Evolutionary conservation across 352 stramenopile genomes (phyloP), one percentile per base, ranked within the genome.

Genomic region (Phytophthora tubulina): DNA sequence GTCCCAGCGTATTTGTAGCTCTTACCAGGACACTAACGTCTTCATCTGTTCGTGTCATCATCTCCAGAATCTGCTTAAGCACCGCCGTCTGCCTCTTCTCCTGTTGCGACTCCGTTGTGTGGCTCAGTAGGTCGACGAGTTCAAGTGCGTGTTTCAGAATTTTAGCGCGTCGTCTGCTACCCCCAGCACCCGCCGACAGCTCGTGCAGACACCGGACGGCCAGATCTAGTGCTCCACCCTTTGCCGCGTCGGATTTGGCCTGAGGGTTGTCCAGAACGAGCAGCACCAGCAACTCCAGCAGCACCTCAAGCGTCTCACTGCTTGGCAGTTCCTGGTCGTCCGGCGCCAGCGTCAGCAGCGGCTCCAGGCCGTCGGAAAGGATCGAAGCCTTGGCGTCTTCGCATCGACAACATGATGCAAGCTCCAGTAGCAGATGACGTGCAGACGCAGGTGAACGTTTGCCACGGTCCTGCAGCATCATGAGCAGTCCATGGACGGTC

Each of bases 141-240:
- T 88, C 77, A 27, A 92, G 57, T 4, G 80, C 76, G 13, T 78
- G 59, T 15, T 77, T 82, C n/a, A 90, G 55, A 39, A 74, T 66
- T 31, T 76, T 80, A 21, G 67, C 74, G 41, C 79, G 82, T 39
- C 72, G 67, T 67, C 82, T 84, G 48, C 60, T 53, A 31, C 41
- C 42, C 62, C 56, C 17, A 79, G 39, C 27, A n/a, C 45, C 53
- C 11, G 33, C 32, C 42, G 55, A 53, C 35, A 74, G 57, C 35
- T 66, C 64, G n/a, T 63, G 58, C 9, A 77, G 33, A 59, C 64
- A 71, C 39, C 59, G 39, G 31, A 71, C 30, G 39, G 78, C 71
- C 45, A 89, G 44, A 1, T 57, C 65, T 39, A 89, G 17, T 9
- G 80, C 76, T 1, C 79, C 79, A 9, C 57, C 63, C 14, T 67